phyloP scores from a whole-genome alignment of 83 land plant species.

The Picea mariana region DNA sequence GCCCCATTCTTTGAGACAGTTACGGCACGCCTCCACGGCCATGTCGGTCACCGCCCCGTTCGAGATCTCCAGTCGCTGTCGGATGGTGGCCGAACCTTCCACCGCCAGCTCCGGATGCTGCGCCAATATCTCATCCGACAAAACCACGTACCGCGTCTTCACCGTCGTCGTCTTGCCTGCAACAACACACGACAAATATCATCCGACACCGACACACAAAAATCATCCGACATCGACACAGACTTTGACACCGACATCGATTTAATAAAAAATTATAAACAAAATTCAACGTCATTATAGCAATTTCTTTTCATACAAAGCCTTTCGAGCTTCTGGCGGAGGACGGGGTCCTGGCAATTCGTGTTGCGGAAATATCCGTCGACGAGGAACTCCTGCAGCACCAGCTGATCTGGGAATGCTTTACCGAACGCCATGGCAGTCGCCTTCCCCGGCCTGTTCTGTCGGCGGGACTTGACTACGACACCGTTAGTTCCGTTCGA shows the following conservation, averaged over 20 bases:
- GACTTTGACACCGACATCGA: too few species aligned
- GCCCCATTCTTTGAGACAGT: constrained; percentile 80
- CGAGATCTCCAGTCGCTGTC: constrained; percentile 78
- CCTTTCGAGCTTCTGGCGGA: too few species aligned
- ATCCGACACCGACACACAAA: too few species aligned
- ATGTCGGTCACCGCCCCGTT: constrained; percentile 84
- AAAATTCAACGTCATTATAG: too few species aligned
- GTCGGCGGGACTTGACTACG: background rate
- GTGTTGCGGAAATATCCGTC: too few species aligned
- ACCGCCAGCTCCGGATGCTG: constrained; percentile 83
- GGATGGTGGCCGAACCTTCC: constrained; percentile 77
- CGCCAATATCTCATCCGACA: constrained; percentile 85
- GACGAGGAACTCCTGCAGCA: constrained; percentile 44
- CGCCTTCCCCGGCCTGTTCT: constrained; percentile 44
- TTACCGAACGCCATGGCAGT: constrained; percentile 74
- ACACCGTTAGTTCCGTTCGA: too few species aligned
- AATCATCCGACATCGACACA: too few species aligned
- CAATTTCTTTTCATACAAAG: too few species aligned
- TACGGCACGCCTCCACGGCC: constrained; percentile 71
- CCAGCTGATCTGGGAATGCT: constrained; percentile 67
- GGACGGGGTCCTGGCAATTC: too few species aligned
- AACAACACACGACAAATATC: background rate
- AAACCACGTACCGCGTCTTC: constrained; percentile 94
- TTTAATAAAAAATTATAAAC: too few species aligned
- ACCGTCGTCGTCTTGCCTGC: constrained; percentile 96